These are phyloP conservation scores for Stephanocyclus meneghinianus DNA, from an alignment of 352 stramenopile species.

Conservation along the genomic window DNA sequence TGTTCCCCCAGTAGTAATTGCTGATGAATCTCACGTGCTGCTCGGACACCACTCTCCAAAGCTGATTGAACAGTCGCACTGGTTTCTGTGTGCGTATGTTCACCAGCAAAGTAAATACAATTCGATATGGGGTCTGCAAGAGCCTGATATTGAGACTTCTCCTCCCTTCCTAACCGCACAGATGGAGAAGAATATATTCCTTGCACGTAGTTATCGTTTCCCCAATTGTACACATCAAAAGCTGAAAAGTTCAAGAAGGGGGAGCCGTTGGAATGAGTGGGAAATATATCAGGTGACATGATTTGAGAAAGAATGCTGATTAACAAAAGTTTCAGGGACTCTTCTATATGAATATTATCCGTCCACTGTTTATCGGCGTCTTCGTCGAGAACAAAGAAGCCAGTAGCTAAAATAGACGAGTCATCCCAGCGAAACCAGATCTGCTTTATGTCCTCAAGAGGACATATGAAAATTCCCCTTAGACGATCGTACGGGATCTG, in stretches of 20 bases:
- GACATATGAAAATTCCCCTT: conserved; percentile 37
- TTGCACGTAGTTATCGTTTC: conserved; percentile 21
- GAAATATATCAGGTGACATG: neutral
- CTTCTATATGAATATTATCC: neutral
- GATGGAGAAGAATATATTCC: conserved; percentile 46
- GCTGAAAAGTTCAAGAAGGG: conserved; percentile 26
- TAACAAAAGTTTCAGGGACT: conserved; percentile 9
- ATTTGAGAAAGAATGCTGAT: neutral
- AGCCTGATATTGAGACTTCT: conserved; percentile 1
- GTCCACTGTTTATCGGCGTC: neutral
- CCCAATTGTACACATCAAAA: conserved; percentile 49
- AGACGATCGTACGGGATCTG: neutral
- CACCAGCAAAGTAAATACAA: conserved; percentile 33
- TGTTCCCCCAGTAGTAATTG: too few relatives aligned
- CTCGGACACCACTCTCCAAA: conserved; percentile 33
- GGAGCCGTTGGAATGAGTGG: neutral
- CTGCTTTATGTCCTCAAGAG: conserved; percentile 29
- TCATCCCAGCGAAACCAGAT: conserved; percentile 39
- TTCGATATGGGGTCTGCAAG: conserved; percentile 21
- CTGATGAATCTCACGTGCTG: conserved; percentile 24
- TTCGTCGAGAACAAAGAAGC: conserved; percentile 1
- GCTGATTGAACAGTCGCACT: conserved; percentile 42
- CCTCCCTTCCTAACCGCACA: conserved; percentile 1
- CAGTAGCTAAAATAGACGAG: conserved; percentile 22
- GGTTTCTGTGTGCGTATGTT: conserved; percentile 32